These are phyloP conservation scores for Penicillium capsulatum DNA, from an alignment of 2,329 filamentous ascomycete species.

Conservation along the genomic window DNA sequence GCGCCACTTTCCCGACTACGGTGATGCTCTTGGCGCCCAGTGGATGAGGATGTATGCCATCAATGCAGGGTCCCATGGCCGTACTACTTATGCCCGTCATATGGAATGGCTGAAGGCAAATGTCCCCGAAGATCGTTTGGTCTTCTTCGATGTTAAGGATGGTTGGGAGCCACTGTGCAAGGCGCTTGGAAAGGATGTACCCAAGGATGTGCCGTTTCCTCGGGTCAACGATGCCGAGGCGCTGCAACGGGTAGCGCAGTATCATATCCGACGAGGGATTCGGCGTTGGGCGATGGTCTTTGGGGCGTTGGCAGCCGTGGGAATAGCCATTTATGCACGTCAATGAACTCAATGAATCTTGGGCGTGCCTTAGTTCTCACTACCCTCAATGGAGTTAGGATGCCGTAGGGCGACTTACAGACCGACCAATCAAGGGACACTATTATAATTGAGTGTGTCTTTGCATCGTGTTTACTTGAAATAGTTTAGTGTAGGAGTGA, in stretches of 20 bases:
- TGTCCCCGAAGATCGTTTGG: conserved; percentile 30
- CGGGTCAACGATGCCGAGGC: conserved; percentile 33
- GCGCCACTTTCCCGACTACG: conserved; percentile 23
- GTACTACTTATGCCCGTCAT: conserved; percentile 20
- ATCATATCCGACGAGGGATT: conserved; percentile 27
- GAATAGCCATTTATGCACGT: no score
- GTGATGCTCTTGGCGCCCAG: conserved; percentile 12
- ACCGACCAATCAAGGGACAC: no score
- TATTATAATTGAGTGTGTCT: no score
- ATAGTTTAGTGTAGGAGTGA: no score
- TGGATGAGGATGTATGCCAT: conserved; percentile 21
- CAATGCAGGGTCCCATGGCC: conserved; percentile 1
- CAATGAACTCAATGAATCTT: no score
- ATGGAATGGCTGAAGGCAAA: conserved; percentile 24
- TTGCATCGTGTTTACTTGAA: no score
- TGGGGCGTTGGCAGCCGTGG: background rate
- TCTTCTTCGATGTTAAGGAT: conserved; percentile 39
- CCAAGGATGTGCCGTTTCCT: conserved; percentile 36
- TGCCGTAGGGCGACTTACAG: no score
- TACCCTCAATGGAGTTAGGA: no score
- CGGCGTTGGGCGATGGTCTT: conserved; percentile 27
- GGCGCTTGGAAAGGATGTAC: conserved; percentile 40
- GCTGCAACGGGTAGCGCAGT: conserved; percentile 15
- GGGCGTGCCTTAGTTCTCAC: no score
- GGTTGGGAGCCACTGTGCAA: conserved; percentile 47